These are phyloP conservation scores for Trichophyton schoenleinii DNA, from an alignment of 2,329 filamentous ascomycete species.

Conservation along the genomic window DNA sequence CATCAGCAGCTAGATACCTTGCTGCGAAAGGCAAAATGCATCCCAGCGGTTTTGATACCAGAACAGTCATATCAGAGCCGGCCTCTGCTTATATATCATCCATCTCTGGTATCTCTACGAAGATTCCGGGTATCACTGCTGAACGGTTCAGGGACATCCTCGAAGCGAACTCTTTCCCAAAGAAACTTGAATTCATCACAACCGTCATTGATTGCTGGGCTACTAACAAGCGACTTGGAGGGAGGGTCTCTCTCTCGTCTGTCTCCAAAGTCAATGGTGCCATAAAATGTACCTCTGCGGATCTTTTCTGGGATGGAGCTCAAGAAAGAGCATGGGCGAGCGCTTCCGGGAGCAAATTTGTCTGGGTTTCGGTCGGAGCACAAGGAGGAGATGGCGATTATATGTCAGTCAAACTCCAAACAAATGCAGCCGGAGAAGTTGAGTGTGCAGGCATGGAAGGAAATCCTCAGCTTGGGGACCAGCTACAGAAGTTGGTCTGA, in stretches of 20 bases:
- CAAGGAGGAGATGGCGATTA: constrained; percentile 36
- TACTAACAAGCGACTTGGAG: constrained; percentile 27
- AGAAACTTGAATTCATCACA: constrained; percentile 32
- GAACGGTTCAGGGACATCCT: constrained; percentile 31
- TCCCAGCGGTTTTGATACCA: constrained; percentile 32
- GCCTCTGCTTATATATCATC: constrained; percentile 30
- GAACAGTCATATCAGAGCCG: constrained; percentile 30
- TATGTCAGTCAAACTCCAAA: constrained; percentile 26
- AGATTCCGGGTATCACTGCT: constrained; percentile 23
- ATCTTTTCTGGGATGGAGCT: constrained; percentile 32
- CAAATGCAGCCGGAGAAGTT: constrained; percentile 9
- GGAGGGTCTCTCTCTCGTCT: constrained; percentile 15
- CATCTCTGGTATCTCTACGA: constrained; percentile 22
- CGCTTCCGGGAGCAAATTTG: constrained; percentile 36
- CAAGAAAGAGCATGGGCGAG: constrained; percentile 29
- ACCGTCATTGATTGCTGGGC: constrained; percentile 32
- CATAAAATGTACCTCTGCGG: constrained; percentile 8
- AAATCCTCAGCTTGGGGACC: constrained; percentile 9
- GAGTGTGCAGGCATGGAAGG: constrained; percentile 11
- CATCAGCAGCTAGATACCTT: constrained; percentile 34
- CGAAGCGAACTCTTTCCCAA: constrained; percentile 33
- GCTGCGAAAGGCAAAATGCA: constrained; percentile 31
- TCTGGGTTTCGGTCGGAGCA: constrained; percentile 40
- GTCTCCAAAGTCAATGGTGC: not conserved
- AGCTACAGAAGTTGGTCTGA: constrained; percentile 9